Base-by-base conservation (phyloP, 257 asterid genomes). In the Solanum medicagineum region DNA sequence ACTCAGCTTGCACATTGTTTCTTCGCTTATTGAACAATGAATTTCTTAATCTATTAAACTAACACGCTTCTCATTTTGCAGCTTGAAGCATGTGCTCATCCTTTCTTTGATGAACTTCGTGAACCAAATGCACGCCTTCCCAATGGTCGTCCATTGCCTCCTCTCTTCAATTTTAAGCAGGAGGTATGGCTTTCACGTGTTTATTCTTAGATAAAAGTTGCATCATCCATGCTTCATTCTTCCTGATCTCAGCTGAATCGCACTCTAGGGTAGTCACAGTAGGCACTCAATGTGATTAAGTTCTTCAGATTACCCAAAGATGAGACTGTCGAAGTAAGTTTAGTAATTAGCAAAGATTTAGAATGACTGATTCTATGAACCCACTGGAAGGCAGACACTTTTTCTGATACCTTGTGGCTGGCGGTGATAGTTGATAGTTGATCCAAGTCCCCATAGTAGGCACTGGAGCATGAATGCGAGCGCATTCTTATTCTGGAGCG, bases 51-150 rank as follows among this genome's bases (percentile, higher is more conserved):
- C 40, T 49, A 55, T 53, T 88, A 56, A 88, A 53, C 54, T 80
- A 75, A 3, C 29, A 49, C 3, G 32, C 26, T 86, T 81, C 74
- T 81, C 91, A 73, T 85, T 77, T 88, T 93, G 93, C 96, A 95
- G 98, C 97, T 95, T 68, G 98, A 95, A 89, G 92, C 89, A 77
- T 91, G 94, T 83, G 93, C 98, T 15, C 99, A 94, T 93, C 91
- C 98, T 85, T 96, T 96, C 93, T 96, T 96, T 88, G 95, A 96
- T 87, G 99, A 94, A 88, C 95, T 96, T 22, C 96, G 99, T 53
- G 99, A 96, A 83, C 98, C 96, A 84, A 94, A 93, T 92, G 92
- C 92, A 51, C 93, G 94, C 60, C 90, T 96, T 87, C 98, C 97
- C 24, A 94, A 93, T 87, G 97, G 98, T 45, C 95, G 96, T 84